phyloP scores from a whole-genome alignment of 2,329 filamentous ascomycete species.

The Calonectria henricotiae region DNA sequence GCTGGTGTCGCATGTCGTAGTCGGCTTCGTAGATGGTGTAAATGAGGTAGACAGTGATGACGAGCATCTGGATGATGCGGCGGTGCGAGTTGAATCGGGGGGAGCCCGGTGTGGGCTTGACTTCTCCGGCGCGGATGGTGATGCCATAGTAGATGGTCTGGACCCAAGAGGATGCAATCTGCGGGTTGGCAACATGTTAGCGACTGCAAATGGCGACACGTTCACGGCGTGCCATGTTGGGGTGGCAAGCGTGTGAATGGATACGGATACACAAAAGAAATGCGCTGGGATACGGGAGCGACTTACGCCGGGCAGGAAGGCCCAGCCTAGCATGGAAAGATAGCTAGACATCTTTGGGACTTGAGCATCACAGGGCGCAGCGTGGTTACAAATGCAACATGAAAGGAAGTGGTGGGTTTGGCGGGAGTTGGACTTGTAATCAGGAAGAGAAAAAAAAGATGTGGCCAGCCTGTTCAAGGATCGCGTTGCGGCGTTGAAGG shows the following conservation, averaged over 20 bases:
- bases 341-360: conserved; percentile 65
- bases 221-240: conserved; percentile 13
- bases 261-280: not conserved
- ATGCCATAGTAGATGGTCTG: conserved; percentile 90
- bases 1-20: conserved; percentile 79
- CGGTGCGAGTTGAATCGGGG: conserved; percentile 81
- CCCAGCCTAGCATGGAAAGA: conserved; percentile 72
- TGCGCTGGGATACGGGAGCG: conserved; percentile 25
- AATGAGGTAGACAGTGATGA: conserved; percentile 87
- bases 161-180: conserved; percentile 85
- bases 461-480: conserved; percentile 34
- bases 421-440: conserved; percentile 16
- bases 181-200: conserved; percentile 43
- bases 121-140: conserved; percentile 90
- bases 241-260: not conserved
- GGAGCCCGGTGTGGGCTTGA: conserved; percentile 81
- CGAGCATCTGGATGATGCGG: conserved; percentile 85
- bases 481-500: conserved; percentile 26
- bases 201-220: conserved; percentile 5
- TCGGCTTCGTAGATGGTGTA: conserved; percentile 97
- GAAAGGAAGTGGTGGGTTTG: conserved; percentile 11
- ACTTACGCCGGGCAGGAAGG: conserved; percentile 70
- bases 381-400: conserved; percentile 8
- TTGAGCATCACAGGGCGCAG: conserved; percentile 44
- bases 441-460: conserved; percentile 20